phyloP scores from a whole-genome alignment of 1,284 basidiomycete species.

The Phellopilus nigrolimitatus region DNA sequence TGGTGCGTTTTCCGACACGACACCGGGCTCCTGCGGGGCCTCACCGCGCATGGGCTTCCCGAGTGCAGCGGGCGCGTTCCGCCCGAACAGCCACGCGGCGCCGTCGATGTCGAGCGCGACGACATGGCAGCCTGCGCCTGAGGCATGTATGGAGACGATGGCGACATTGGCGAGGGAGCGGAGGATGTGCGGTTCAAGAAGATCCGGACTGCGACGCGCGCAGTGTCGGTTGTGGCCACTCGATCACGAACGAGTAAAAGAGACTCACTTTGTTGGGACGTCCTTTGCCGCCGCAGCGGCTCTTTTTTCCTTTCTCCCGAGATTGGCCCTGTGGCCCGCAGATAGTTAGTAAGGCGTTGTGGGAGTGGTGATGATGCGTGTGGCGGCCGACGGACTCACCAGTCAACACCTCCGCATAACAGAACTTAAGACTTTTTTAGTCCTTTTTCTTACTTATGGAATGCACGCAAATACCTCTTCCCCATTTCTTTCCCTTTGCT shows the following conservation, averaged over 20 bases:
- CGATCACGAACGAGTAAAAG: constrained; percentile 2
- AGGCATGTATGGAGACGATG: constrained; percentile 65
- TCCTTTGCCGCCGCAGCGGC: constrained; percentile 13
- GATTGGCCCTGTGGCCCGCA: constrained; percentile 23
- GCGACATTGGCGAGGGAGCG: constrained; percentile 83
- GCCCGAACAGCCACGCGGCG: constrained; percentile 82
- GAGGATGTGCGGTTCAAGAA: constrained; percentile 82
- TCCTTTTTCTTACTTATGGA: neutral
- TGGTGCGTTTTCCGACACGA: constrained; percentile 69
- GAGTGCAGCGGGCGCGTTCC: constrained; percentile 61
- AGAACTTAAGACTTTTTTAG: constrained; percentile 48
- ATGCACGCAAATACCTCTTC: constrained; percentile 15
- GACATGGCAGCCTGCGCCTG: constrained; percentile 69
- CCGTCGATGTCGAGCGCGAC: constrained; percentile 74
- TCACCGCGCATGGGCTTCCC: constrained; percentile 39
- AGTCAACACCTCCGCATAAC: constrained; percentile 82
- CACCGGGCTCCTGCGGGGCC: constrained; percentile 36
- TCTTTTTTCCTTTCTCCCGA: constrained; percentile 30
- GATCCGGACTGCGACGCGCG: constrained; percentile 52
- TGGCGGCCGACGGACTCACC: constrained; percentile 42
- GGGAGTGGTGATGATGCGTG: constrained; percentile 1
- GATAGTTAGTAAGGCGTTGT: constrained; percentile 4
- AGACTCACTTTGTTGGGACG: constrained; percentile 15
- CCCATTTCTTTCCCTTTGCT: constrained; percentile 11
- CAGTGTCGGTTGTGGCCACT: neutral